A percentile compares a stretch with the other conserved stretches of the same genome.
These are phyloP conservation scores for Triticum monococcum DNA, from an alignment of 176 grass and related monocot genomes.

Conservation along the genomic window DNA sequence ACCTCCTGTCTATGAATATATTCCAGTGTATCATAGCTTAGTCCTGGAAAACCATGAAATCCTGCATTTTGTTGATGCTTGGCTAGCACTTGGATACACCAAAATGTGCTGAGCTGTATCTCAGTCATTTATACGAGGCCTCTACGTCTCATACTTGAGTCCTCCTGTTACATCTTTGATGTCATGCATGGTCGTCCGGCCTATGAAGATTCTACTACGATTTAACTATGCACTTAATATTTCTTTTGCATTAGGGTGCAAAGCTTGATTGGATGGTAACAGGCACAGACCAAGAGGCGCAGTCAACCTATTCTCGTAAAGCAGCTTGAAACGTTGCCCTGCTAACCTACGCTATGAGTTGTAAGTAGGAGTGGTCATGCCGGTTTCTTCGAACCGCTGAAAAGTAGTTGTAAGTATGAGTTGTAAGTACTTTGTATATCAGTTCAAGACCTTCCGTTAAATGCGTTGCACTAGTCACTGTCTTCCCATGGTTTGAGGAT, in stretches of 20 bases:
- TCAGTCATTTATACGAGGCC: not conserved
- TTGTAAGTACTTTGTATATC: not conserved
- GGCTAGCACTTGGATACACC: slow-evolving; percentile 2
- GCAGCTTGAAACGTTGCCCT: slow-evolving; percentile 21
- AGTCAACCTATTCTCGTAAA: slow-evolving; percentile 24
- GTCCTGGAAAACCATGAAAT: not conserved
- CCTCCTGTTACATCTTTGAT: not conserved
- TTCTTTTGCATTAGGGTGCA: slow-evolving; percentile 50
- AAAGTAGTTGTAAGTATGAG: not conserved
- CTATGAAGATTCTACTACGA: not conserved
- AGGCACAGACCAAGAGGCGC: slow-evolving; percentile 23
- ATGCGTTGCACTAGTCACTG: not conserved
- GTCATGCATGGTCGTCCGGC: not conserved
- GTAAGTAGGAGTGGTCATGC: not conserved
- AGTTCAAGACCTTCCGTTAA: not conserved
- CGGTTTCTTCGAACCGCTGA: not conserved
- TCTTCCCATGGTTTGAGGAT: not conserved
- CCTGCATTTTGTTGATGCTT: not conserved
- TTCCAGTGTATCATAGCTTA: not conserved
- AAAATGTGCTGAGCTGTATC: not conserved
- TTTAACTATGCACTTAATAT: not conserved
- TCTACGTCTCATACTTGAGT: not conserved
- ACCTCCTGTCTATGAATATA: not conserved
- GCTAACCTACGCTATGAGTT: not conserved
- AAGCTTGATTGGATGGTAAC: slow-evolving; percentile 84